phyloP scores from a whole-genome alignment of 2,329 filamentous ascomycete genomes.

The Paracoccidioides brasiliensis region DNA sequence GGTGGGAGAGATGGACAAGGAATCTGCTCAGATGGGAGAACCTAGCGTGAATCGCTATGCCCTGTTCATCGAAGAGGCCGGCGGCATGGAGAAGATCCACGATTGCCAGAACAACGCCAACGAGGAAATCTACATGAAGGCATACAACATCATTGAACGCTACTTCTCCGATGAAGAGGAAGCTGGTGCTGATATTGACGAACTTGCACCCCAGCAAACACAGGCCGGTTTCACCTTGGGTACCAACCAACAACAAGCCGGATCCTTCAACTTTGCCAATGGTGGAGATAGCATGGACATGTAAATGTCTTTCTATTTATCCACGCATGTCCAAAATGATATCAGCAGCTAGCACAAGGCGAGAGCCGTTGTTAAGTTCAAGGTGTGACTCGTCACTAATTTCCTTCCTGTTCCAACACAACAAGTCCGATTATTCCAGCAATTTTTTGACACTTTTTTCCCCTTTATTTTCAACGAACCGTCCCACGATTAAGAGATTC shows the following conservation, averaged over 20 bases:
- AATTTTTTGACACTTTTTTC: not conserved
- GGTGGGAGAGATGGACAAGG: slow-evolving; percentile 97
- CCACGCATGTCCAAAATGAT: not conserved
- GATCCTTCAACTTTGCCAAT: slow-evolving; percentile 86
- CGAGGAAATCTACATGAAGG: slow-evolving; percentile 99
- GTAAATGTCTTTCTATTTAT: slow-evolving; percentile 31
- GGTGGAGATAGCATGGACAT: slow-evolving; percentile 63
- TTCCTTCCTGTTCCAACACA: not conserved
- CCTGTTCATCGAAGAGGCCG: slow-evolving; percentile 95
- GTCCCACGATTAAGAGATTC: slow-evolving; percentile 33
- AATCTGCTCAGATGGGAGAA: slow-evolving; percentile 46
- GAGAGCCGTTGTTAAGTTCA: too few relatives aligned
- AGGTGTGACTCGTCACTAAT: not conserved
- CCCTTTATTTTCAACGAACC: slow-evolving; percentile 13
- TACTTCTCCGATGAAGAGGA: slow-evolving; percentile 99
- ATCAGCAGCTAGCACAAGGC: not conserved
- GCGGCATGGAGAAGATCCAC: slow-evolving; percentile 99
- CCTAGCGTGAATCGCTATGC: slow-evolving; percentile 79
- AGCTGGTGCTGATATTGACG: slow-evolving; percentile 60
- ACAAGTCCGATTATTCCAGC: not conserved
- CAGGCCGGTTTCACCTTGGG: slow-evolving; percentile 62
- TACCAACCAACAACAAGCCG: slow-evolving; percentile 46
- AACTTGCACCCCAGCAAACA: slow-evolving; percentile 57
- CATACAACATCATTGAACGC: slow-evolving; percentile 99
- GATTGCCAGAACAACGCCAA: slow-evolving; percentile 99